Base-by-base conservation (phyloP, 805 yeast genomes). In the Ogataea thermomethanolica region DNA sequence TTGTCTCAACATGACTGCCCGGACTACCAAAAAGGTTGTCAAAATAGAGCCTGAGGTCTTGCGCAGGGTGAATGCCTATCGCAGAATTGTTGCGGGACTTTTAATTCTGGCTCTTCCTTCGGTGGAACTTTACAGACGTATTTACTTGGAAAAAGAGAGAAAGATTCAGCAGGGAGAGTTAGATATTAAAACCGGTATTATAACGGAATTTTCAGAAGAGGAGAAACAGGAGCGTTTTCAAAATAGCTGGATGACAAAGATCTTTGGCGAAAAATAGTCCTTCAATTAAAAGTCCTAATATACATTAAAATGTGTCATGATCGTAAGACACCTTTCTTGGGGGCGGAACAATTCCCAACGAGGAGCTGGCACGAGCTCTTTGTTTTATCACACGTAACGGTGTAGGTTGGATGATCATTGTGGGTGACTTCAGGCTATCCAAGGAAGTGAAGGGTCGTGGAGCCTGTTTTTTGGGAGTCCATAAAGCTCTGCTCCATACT, bases 151-250 rank as follows among this genome's bases (percentile, higher is more conserved):
- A 5, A 64, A 66, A 12, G 73, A 69, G 33, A 58, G 73, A 44
- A 62, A 64, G 24, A 59, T 62, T 3, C 79, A 74, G 48, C 55
- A 65, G 29, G 79, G 79, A 8, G 74, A 67, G 31, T 59, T 61
- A 43, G 53, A 59, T 34, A 66, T 70, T 1, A 58, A 58, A 1
- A 76, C 71, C 36, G 77, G 77, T 0, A 61, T 70, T 1, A 54
- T 71, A 5, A 54, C 71, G n/a, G 53, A 66, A 34, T 74, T 71
- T 53, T 53, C 61, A 9, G 70, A 67, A 11, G 66, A 65, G 30
- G 79, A 74, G 47, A 65, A 58, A 39, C 42, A 50, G 11, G 59
- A 61, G 36, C 53, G 57, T 8, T 74, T 72, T 43, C 48, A 53
- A 25, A 50, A 62, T 23, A 57, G 69, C 21, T 64, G 70, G 69